Conservation (phyloP, 148 eudicot genomes). For the Silene conica region DNA sequence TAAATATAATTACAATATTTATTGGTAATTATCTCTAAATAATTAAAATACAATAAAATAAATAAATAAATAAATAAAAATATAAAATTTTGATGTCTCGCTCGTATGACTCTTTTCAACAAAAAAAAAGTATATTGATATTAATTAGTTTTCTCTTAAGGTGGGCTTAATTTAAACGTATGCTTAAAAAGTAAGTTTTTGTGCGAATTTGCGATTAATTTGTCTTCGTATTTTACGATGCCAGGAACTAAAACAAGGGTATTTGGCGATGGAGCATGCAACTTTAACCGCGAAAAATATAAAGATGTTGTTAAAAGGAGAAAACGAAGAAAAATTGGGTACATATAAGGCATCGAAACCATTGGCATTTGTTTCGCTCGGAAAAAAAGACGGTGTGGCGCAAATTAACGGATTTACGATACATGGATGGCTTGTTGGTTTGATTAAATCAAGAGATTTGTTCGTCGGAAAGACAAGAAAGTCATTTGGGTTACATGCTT, state of each 20-base stretch:
- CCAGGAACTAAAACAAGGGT: constrained; percentile 60
- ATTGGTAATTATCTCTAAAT: no score
- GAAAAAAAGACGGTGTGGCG: constrained; percentile 42
- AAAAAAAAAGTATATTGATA: no score
- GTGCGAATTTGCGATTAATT: background rate
- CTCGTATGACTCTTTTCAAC: no score
- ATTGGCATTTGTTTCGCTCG: constrained; percentile 42
- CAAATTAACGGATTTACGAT: constrained; percentile 38
- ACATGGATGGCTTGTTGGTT: constrained; percentile 40
- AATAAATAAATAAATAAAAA: no score
- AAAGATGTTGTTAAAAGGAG: constrained; percentile 31
- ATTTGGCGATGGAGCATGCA: constrained; percentile 44
- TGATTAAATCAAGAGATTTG: constrained; percentile 47
- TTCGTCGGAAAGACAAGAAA: constrained; percentile 49
- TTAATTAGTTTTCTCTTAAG: no score
- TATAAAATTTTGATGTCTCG: no score
- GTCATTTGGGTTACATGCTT: constrained; percentile 29
- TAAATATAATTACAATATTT: no score
- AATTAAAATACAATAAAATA: no score
- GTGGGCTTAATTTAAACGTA: no score
- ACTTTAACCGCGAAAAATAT: constrained; percentile 35
- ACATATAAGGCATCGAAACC: constrained; percentile 32
- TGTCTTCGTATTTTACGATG: background rate
- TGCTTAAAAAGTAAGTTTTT: background rate
- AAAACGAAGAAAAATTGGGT: constrained; percentile 24